Percentiles rank a stretch among this genome's conserved stretches.
Evolutionary conservation across 345 rosid species (phyloP).

Genomic region (Streptanthus diversifolius): DNA sequence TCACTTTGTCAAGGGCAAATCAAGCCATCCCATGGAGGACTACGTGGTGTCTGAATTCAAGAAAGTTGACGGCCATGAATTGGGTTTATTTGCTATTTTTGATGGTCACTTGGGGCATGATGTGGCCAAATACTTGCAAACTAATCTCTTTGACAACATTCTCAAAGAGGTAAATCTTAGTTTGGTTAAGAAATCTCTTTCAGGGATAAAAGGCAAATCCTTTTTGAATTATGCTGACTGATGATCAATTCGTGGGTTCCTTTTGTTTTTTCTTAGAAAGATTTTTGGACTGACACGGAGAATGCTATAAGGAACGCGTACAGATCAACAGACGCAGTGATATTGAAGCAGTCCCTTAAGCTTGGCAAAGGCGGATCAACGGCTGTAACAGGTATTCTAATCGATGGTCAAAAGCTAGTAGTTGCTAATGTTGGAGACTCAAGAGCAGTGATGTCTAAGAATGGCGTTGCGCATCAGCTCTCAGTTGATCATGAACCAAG

Average conservation of each 20-base stretch:
- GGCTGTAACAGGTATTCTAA: not conserved
- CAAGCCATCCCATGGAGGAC: conserved; percentile 2
- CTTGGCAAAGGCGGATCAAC: not conserved
- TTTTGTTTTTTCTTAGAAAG: not conserved
- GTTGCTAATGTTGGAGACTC: conserved; percentile 4
- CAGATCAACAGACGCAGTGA: not conserved
- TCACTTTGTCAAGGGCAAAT: not conserved
- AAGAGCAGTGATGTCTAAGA: not conserved
- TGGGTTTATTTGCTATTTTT: not conserved
- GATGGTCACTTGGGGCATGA: conserved; percentile 4
- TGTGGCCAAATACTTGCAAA: not conserved
- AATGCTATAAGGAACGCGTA: not conserved
- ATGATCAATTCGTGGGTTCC: not conserved
- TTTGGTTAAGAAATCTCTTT: not conserved
- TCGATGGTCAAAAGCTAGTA: not conserved
- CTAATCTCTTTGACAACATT: not conserved
- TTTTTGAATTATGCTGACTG: not conserved
- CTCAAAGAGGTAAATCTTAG: not conserved
- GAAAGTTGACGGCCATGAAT: not conserved
- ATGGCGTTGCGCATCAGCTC: not conserved
- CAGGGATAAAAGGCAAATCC: not conserved
- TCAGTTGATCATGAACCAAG: not conserved
- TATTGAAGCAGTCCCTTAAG: not conserved
- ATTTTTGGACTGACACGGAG: not conserved
- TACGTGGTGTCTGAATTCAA: not conserved